These are phyloP conservation scores for Inga oerstediana DNA, from an alignment of 306 rosid species.

Conservation along the genomic window DNA sequence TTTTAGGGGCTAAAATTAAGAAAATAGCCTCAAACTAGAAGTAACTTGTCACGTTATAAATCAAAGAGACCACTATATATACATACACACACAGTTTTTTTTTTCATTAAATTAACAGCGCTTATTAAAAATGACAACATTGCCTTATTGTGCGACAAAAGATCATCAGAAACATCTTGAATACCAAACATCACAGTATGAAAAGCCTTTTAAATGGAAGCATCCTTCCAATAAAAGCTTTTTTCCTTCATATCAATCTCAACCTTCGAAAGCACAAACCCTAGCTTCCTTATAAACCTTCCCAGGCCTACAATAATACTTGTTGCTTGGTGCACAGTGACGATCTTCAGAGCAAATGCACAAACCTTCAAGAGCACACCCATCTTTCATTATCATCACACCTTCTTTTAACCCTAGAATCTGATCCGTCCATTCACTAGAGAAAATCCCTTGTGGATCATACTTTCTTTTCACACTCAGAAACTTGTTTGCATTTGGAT, in stretches of 20 bases:
- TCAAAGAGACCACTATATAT: not conserved
- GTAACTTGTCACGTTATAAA: not conserved
- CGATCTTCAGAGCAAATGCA: conserved; percentile 65
- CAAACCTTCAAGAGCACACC: conserved; percentile 81
- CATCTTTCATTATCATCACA: conserved; percentile 49
- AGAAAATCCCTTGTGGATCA: conserved; percentile 67
- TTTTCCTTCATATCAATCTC: not conserved
- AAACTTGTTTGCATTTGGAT: conserved; percentile 42
- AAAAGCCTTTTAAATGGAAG: not conserved
- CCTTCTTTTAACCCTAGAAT: conserved; percentile 56
- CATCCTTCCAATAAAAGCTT: not conserved
- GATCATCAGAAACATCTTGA: not conserved
- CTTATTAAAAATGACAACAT: not conserved
- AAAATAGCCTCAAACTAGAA: not conserved
- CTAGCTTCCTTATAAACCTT: conserved; percentile 67
- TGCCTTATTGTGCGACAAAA: not conserved
- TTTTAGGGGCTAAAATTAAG: not conserved
- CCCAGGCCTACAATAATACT: conserved; percentile 61
- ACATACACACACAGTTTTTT: not conserved
- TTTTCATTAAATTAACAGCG: not conserved
- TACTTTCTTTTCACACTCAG: conserved; percentile 49
- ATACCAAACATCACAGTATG: not conserved
- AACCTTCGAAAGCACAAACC: conserved; percentile 47
- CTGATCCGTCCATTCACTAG: conserved; percentile 75
- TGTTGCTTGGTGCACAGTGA: conserved; percentile 74